Conservation (phyloP, 2,329 filamentous ascomycete species). For the Curvularia hawaiiensis region DNA sequence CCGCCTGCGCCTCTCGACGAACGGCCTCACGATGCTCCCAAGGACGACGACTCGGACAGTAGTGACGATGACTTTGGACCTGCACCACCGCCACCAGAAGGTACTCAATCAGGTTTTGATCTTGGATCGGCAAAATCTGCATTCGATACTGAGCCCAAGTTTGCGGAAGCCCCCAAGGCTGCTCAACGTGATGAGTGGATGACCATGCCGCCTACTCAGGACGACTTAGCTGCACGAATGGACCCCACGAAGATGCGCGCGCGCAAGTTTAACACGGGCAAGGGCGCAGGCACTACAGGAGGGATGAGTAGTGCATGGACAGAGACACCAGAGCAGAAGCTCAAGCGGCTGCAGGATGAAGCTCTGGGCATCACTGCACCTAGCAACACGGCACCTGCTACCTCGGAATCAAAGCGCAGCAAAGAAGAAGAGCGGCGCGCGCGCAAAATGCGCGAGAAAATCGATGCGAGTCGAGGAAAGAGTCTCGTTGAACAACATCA, state of each 20-base stretch:
- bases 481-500: conserved; percentile 55
- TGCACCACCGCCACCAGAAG: conserved; percentile 46
- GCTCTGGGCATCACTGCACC: conserved; percentile 72
- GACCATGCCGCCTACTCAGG: conserved; percentile 56
- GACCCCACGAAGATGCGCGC: conserved; percentile 85
- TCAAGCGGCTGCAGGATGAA: conserved; percentile 77
- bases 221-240: conserved; percentile 62
- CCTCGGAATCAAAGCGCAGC: conserved; percentile 38
- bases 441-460: conserved; percentile 62
- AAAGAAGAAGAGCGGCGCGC: conserved; percentile 54
- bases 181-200: conserved; percentile 74
- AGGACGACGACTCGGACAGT: conserved; percentile 43
- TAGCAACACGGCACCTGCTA: conserved; percentile 31
- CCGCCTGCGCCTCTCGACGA: conserved; percentile 58
- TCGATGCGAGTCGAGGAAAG: conserved; percentile 49
- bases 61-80: conserved; percentile 55
- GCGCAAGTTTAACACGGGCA: conserved; percentile 80
- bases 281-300: conserved; percentile 57
- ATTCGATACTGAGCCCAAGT: conserved; percentile 42
- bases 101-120: conserved; percentile 21
- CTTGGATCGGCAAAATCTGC: conserved; percentile 27
- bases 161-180: conserved; percentile 46
- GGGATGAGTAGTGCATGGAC: conserved; percentile 75
- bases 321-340: conserved; percentile 88
- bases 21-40: conserved; percentile 48